Conservation (phyloP, 441 rosid genomes). For the Adansonia madagascariensis region DNA sequence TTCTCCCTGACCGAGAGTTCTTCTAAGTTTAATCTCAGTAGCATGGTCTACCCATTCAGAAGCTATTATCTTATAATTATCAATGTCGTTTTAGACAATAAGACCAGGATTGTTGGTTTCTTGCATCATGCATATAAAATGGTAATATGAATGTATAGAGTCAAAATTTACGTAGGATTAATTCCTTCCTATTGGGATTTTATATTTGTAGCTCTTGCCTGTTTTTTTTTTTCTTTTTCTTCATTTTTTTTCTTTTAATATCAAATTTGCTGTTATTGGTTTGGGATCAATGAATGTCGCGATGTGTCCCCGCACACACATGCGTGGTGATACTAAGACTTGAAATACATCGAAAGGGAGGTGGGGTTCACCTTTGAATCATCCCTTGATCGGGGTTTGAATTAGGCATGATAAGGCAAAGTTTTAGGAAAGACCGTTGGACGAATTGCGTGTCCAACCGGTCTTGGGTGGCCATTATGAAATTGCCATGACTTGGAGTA, state of each 20-base stretch:
- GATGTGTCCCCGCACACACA: too few relatives aligned
- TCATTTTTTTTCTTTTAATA: background rate
- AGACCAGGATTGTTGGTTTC: background rate
- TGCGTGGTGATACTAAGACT: too few relatives aligned
- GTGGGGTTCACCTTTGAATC: too few relatives aligned
- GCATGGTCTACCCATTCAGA: background rate
- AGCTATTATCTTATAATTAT: background rate
- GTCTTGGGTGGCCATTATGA: too few relatives aligned
- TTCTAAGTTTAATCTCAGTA: slow-evolving; percentile 29
- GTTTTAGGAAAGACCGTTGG: too few relatives aligned
- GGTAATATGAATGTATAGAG: background rate
- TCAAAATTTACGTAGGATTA: background rate
- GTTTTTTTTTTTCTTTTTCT: background rate
- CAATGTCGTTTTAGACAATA: background rate
- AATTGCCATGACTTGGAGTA: too few relatives aligned
- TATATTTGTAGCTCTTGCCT: background rate
- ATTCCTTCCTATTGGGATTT: background rate
- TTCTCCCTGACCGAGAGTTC: slow-evolving; percentile 82
- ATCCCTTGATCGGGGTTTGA: too few relatives aligned
- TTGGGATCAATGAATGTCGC: too few relatives aligned
- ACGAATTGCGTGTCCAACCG: too few relatives aligned
- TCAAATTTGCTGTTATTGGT: background rate
- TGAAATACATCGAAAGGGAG: too few relatives aligned
- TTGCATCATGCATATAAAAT: background rate
- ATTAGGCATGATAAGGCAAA: too few relatives aligned